These are phyloP conservation scores for Tolypocladium endophyticum DNA, from an alignment of 2,329 filamentous ascomycete genomes.

Conservation along the genomic window DNA sequence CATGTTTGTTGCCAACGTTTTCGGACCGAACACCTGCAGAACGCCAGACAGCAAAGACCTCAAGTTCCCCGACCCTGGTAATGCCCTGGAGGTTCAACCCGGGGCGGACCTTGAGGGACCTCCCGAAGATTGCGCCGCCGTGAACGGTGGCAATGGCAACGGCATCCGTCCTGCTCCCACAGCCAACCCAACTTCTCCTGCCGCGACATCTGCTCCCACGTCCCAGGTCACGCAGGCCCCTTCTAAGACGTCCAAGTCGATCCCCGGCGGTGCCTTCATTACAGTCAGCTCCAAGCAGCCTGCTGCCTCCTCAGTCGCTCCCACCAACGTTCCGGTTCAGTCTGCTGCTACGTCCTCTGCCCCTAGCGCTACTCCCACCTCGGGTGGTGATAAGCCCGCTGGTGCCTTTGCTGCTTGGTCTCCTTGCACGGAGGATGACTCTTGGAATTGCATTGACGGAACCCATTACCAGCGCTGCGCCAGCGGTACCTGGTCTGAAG, in stretches of 20 bases:
- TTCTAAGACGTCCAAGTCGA: background rate
- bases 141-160: conserved; percentile 7
- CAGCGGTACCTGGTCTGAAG: conserved; percentile 37
- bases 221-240: background rate
- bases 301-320: conserved; percentile 3
- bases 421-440: conserved; percentile 38
- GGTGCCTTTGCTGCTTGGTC: conserved; percentile 28
- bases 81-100: conserved; percentile 38
- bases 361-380: conserved; percentile 4
- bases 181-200: background rate
- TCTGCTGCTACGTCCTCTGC: conserved; percentile 9
- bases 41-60: conserved; percentile 41
- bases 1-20: conserved; percentile 60
- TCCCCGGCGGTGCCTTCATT: conserved; percentile 30
- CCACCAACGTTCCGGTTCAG: conserved; percentile 9
- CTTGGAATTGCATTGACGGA: conserved; percentile 43
- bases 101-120: conserved; percentile 16
- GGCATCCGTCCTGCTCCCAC: conserved; percentile 5
- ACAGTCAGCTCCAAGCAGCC: conserved; percentile 13
- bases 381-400: conserved; percentile 12
- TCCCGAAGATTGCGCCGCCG: background rate
- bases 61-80: conserved; percentile 52
- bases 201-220: conserved; percentile 2
- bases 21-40: conserved; percentile 40
- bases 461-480: conserved; percentile 44